phyloP scores from a whole-genome alignment of 2,329 filamentous ascomycete genomes.

The Aurifilum marmelostoma region DNA sequence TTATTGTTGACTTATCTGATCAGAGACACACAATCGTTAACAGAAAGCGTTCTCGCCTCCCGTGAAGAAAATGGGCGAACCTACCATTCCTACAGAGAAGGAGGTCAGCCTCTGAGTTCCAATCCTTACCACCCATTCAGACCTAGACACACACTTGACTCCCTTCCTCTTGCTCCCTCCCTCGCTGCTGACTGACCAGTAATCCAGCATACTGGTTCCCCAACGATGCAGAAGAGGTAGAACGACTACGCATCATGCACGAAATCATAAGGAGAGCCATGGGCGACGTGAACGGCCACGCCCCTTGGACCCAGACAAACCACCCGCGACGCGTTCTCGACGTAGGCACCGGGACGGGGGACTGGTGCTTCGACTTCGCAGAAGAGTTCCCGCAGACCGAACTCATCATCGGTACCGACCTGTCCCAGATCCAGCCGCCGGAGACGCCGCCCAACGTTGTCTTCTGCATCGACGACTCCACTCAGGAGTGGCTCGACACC shows the following conservation, averaged over 20 bases:
- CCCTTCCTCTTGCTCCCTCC: not conserved
- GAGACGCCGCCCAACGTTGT: slow-evolving; percentile 70
- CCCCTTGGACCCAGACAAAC: slow-evolving; percentile 35
- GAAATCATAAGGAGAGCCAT: slow-evolving; percentile 38
- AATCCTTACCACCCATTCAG: not conserved
- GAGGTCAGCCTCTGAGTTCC: slow-evolving; percentile 12
- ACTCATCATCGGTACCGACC: slow-evolving; percentile 63
- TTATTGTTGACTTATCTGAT: not conserved
- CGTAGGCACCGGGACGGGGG: slow-evolving; percentile 56
- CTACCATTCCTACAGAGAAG: slow-evolving; percentile 29
- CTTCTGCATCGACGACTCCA: slow-evolving; percentile 72
- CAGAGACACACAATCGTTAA: slow-evolving; percentile 24
- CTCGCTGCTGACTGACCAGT: not conserved
- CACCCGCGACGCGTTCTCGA: slow-evolving; percentile 40
- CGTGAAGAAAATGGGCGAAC: slow-evolving; percentile 29
- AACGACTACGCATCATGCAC: slow-evolving; percentile 39
- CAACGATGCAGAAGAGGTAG: slow-evolving; percentile 39
- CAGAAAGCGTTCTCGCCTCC: slow-evolving; percentile 26
- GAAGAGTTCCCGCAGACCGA: slow-evolving; percentile 61
- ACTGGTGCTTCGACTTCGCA: slow-evolving; percentile 72
- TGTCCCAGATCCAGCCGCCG: slow-evolving; percentile 68
- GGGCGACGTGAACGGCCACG: slow-evolving; percentile 38
- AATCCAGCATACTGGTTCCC: slow-evolving; percentile 40
- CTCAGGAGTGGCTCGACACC: slow-evolving; percentile 55
- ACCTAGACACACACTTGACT: not conserved